A percentile compares a stretch with the other conserved stretches of the same genome.
phyloP scores from a whole-genome alignment of 1,284 basidiomycete genomes.

The Mycosarcoma mackinlayi region DNA sequence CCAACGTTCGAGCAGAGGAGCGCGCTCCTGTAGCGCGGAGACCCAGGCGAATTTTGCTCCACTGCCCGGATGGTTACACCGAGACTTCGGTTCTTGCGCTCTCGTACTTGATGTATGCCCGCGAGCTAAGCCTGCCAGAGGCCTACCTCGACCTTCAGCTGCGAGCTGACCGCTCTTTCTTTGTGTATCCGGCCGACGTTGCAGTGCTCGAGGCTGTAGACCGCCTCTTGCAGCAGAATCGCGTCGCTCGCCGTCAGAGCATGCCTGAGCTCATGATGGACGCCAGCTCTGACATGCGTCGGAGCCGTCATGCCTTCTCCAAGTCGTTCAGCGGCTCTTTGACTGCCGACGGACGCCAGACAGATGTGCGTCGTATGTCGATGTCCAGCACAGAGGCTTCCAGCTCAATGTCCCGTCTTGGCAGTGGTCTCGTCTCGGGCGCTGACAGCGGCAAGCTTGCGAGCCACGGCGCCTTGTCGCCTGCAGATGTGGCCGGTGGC shows the following conservation, averaged over 20 bases:
- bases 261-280: constrained; percentile 9
- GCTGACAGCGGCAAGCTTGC: no score
- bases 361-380: constrained; percentile 20
- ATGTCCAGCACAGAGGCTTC: constrained; percentile 9
- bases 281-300: constrained; percentile 7
- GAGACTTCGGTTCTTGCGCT: constrained; percentile 90
- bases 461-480: background rate
- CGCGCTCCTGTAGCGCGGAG: constrained; percentile 6
- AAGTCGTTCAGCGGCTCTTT: constrained; percentile 31
- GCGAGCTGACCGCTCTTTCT: constrained; percentile 77
- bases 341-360: constrained; percentile 4
- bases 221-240: constrained; percentile 69
- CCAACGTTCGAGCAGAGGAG: constrained; percentile 2
- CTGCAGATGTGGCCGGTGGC: constrained; percentile 17
- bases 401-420: no score
- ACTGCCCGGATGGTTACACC: constrained; percentile 72
- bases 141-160: constrained; percentile 83
- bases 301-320: constrained; percentile 20
- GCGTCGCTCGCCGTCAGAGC: constrained; percentile 15
- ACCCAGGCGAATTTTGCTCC: constrained; percentile 58
- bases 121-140: constrained; percentile 78
- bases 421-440: constrained; percentile 9
- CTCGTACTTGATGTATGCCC: constrained; percentile 85
- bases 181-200: constrained; percentile 87
- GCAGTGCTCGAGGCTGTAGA: constrained; percentile 82